A percentile compares a stretch with the other conserved stretches of the same genome.
These are phyloP conservation scores for Ceratocystis destructans DNA, from an alignment of 2,329 filamentous ascomycete species.

Conservation along the genomic window DNA sequence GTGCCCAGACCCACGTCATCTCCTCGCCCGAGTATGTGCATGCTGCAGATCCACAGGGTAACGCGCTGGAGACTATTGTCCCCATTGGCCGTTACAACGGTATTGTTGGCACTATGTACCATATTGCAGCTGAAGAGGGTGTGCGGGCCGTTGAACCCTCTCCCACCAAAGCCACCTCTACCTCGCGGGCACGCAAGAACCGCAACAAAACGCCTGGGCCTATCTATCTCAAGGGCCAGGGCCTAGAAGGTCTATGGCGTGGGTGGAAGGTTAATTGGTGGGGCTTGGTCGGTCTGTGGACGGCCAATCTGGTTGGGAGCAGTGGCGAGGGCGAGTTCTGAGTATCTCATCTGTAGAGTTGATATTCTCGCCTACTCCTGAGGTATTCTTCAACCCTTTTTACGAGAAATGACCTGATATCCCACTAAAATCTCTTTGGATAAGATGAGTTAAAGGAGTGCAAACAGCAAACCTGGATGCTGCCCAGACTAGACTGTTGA, in stretches of 20 bases:
- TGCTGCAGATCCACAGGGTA: conserved; percentile 33
- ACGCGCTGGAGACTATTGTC: conserved; percentile 57
- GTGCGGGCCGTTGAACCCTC: conserved; percentile 33
- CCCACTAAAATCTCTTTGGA: not conserved
- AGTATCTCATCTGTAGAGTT: conserved; percentile 13
- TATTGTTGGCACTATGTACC: conserved; percentile 83
- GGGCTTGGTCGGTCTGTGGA: conserved; percentile 63
- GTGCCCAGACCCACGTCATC: conserved; percentile 69
- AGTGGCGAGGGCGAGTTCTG: conserved; percentile 49
- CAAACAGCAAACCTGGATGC: not conserved
- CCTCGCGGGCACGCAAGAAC: conserved; percentile 10
- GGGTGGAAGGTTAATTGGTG: conserved; percentile 69
- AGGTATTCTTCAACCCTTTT: not conserved
- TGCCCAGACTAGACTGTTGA: not conserved
- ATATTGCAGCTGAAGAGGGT: conserved; percentile 74
- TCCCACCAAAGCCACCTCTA: conserved; percentile 10
- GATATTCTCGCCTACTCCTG: not conserved
- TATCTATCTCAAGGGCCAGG: conserved; percentile 48
- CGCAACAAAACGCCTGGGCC: conserved; percentile 27
- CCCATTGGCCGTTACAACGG: conserved; percentile 69
- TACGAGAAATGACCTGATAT: conserved; percentile 1
- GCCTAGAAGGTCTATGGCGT: conserved; percentile 53
- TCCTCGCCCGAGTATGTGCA: conserved; percentile 38
- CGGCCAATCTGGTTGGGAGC: conserved; percentile 48
- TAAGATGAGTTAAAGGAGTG: not conserved